Conservation (phyloP, 768 basidiomycete genomes). For the Podaxis rugospora region DNA sequence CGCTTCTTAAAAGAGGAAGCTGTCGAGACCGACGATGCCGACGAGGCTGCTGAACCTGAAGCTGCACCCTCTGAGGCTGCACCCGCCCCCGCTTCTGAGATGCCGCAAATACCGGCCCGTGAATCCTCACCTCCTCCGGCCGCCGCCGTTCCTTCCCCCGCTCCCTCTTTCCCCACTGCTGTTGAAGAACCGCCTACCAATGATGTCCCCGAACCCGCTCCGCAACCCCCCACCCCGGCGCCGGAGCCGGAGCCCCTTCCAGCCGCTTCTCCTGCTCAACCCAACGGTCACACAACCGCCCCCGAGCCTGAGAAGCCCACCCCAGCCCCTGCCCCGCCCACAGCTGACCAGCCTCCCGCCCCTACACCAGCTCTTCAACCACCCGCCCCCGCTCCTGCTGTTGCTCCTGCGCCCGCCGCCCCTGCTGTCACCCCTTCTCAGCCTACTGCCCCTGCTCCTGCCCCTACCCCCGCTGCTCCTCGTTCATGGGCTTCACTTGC, state of each 20-base stretch:
- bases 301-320: constrained; percentile 36
- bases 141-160: constrained; percentile 25
- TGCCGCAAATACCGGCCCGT: constrained; percentile 16
- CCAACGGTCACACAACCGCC: constrained; percentile 28
- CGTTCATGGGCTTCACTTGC: constrained; percentile 94
- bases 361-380: constrained; percentile 30
- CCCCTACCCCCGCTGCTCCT: constrained; percentile 50
- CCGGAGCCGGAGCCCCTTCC: constrained; percentile 22
- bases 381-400: constrained; percentile 22
- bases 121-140: constrained; percentile 32
- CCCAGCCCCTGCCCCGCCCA: constrained; percentile 19
- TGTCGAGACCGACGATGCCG: constrained; percentile 71
- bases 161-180: constrained; percentile 18
- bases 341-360: constrained; percentile 20
- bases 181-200: constrained; percentile 39
- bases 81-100: constrained; percentile 26
- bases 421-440: constrained; percentile 26
- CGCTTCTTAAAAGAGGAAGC: constrained; percentile 96
- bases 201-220: constrained; percentile 32
- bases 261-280: constrained; percentile 22
- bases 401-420: constrained; percentile 23
- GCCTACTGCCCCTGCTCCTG: constrained; percentile 27
- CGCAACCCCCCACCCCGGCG: constrained; percentile 31
- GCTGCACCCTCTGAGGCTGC: constrained; percentile 30
- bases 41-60: constrained; percentile 36